These are phyloP conservation scores for Trichoderma breve DNA, from an alignment of 2,329 filamentous ascomycete species.

Conservation along the genomic window DNA sequence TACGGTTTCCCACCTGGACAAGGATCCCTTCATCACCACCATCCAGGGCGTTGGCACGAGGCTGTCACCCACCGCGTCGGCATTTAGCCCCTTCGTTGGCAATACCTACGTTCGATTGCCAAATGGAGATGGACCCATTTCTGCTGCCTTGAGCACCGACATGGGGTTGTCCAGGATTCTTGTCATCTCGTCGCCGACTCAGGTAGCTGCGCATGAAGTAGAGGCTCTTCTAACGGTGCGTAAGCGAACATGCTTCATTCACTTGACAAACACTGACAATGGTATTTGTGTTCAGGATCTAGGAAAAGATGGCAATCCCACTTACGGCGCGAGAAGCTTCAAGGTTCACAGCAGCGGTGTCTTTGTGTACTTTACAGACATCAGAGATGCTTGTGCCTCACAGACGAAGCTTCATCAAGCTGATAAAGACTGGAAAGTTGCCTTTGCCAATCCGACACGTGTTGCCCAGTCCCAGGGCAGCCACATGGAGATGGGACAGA, in stretches of 20 bases:
- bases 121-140: slow-evolving; percentile 30
- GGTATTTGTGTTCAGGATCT: slow-evolving; percentile 37
- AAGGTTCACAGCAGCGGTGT: slow-evolving; percentile 42
- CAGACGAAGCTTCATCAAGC: slow-evolving; percentile 45
- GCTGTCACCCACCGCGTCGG: slow-evolving; percentile 62
- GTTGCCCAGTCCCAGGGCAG: neutral
- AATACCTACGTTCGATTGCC: slow-evolving; percentile 22
- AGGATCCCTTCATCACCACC: slow-evolving; percentile 55
- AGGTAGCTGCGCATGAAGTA: slow-evolving; percentile 39
- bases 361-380: slow-evolving; percentile 58
- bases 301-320: slow-evolving; percentile 32
- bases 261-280: slow-evolving; percentile 19
- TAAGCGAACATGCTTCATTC: neutral
- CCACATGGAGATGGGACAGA: neutral
- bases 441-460: slow-evolving; percentile 22
- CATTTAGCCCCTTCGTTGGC: slow-evolving; percentile 52
- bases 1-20: slow-evolving; percentile 34
- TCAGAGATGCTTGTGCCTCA: slow-evolving; percentile 56
- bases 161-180: slow-evolving; percentile 47
- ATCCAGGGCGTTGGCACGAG: slow-evolving; percentile 38
- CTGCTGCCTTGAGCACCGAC: slow-evolving; percentile 45
- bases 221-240: slow-evolving; percentile 47
- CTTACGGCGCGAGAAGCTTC: slow-evolving; percentile 40
- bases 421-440: slow-evolving; percentile 44
- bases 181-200: slow-evolving; percentile 37